Conservation (phyloP, 108 stramenopile species). For the Craspedostauros australis region DNA sequence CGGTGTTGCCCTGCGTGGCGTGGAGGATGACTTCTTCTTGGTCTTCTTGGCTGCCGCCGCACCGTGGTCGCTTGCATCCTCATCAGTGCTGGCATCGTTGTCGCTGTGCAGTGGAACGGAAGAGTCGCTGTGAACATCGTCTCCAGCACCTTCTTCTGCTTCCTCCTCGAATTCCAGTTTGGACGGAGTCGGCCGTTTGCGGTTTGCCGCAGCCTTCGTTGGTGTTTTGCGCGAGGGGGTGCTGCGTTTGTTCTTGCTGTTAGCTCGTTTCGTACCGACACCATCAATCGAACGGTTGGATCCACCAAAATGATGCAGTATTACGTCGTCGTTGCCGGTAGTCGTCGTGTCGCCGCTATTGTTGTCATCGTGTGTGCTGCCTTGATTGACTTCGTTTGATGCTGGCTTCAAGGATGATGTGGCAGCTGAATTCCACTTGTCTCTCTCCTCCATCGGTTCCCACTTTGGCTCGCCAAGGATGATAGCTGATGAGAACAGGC, state of each 20-base stretch:
- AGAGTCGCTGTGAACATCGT: too few species aligned
- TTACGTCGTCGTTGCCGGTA: background rate
- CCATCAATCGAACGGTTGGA: constrained; percentile 68
- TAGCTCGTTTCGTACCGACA: constrained; percentile 11
- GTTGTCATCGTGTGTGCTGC: background rate
- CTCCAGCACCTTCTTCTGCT: constrained; percentile 9
- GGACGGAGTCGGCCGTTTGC: constrained; percentile 30
- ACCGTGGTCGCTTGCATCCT: constrained; percentile 3
- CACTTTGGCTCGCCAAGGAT: constrained; percentile 52
- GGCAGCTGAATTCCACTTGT: too few species aligned
- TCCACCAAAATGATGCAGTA: constrained; percentile 54
- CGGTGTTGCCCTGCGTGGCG: constrained; percentile 1
- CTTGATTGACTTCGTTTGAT: background rate
- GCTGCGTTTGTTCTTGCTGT: background rate
- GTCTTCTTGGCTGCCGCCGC: constrained; percentile 9
- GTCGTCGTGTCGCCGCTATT: background rate
- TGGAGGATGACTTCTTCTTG: background rate
- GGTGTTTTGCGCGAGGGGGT: background rate
- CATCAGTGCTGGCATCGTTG: constrained; percentile 1
- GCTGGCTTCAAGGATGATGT: too few species aligned
- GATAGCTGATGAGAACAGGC: constrained; percentile 61
- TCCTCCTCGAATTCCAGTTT: constrained; percentile 21
- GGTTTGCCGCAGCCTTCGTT: background rate
- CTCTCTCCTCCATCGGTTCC: constrained; percentile 11
- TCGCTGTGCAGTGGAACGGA: too few species aligned